A percentile compares a stretch with the other conserved stretches of the same genome.
Evolutionary conservation across 352 stramenopile species (phyloP).

Genomic region (Phytopythium mirpurense): DNA sequence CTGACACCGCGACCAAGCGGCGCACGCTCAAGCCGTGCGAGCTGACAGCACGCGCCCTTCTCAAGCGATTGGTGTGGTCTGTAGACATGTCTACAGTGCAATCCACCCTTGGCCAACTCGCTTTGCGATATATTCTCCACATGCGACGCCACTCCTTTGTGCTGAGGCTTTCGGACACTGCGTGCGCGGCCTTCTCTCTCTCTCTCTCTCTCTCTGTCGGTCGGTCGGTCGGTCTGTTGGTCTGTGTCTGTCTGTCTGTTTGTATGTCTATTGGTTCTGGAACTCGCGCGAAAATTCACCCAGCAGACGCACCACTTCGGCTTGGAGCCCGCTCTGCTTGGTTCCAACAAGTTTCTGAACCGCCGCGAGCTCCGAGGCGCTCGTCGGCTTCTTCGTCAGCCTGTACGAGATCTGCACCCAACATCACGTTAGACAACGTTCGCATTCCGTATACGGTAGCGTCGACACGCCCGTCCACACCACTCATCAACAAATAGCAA

Average conservation of each 20-base stretch:
- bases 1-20: background rate
- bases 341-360: conserved; percentile 48
- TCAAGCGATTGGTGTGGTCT: too few relatives aligned
- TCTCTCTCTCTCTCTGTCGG: too few relatives aligned
- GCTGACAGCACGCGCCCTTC: background rate
- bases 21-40: background rate
- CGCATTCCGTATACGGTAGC: background rate
- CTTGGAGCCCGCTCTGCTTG: conserved; percentile 45
- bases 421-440: background rate
- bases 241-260: too few relatives aligned
- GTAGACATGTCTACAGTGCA: background rate
- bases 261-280: conserved; percentile 48
- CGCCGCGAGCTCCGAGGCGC: conserved; percentile 30
- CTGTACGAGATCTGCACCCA: conserved; percentile 45
- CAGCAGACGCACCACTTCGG: conserved; percentile 60
- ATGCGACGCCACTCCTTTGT: too few relatives aligned
- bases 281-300: conserved; percentile 56
- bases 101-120: too few relatives aligned
- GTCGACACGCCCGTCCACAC: too few relatives aligned
- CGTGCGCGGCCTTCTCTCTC: background rate
- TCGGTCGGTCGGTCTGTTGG: too few relatives aligned
- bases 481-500: too few relatives aligned
- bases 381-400: conserved; percentile 46
- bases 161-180: too few relatives aligned
- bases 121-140: too few relatives aligned